These are phyloP conservation scores for Tubosaeta sp. DNA, from an alignment of 768 basidiomycete species.

Conservation along the genomic window DNA sequence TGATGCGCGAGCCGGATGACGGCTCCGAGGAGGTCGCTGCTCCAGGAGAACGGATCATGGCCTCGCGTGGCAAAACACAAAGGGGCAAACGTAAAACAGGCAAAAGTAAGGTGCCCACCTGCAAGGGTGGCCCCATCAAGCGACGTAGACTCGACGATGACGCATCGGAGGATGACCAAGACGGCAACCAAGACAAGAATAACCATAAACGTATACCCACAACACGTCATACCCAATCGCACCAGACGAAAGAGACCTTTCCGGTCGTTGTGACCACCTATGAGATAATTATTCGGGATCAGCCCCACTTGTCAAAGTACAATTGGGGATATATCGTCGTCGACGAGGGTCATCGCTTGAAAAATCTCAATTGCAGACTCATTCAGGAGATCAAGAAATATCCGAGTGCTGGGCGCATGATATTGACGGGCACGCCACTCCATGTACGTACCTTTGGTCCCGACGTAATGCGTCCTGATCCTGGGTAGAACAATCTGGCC, in stretches of 20 bases:
- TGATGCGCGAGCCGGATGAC: slow-evolving; percentile 40
- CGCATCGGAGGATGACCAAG: slow-evolving; percentile 10
- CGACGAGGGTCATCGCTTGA: slow-evolving; percentile 92
- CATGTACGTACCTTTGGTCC: slow-evolving; percentile 55
- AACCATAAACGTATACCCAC: slow-evolving; percentile 16
- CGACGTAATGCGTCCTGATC: background rate
- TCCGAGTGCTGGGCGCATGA: slow-evolving; percentile 79
- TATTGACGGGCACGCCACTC: slow-evolving; percentile 93
- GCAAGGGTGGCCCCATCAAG: slow-evolving; percentile 11
- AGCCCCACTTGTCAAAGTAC: slow-evolving; percentile 58
- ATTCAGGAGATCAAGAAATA: slow-evolving; percentile 90
- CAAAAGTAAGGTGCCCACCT: slow-evolving; percentile 10
- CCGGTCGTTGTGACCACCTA: slow-evolving; percentile 90
- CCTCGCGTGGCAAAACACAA: slow-evolving; percentile 14
- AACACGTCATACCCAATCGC: slow-evolving; percentile 13
- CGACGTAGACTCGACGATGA: slow-evolving; percentile 18
- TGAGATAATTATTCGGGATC: slow-evolving; percentile 88
- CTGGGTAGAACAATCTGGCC: slow-evolving; percentile 85
- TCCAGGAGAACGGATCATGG: slow-evolving; percentile 23
- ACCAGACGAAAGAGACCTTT: slow-evolving; percentile 41
- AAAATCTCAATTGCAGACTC: slow-evolving; percentile 89
- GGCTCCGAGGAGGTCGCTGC: slow-evolving; percentile 18
- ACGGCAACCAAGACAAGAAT: slow-evolving; percentile 10
- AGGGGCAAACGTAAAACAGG: slow-evolving; percentile 18
- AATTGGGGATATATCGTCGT: slow-evolving; percentile 93